Base-by-base conservation (phyloP, 352 stramenopile species). In the Phytophthora pseudosyringae region DNA sequence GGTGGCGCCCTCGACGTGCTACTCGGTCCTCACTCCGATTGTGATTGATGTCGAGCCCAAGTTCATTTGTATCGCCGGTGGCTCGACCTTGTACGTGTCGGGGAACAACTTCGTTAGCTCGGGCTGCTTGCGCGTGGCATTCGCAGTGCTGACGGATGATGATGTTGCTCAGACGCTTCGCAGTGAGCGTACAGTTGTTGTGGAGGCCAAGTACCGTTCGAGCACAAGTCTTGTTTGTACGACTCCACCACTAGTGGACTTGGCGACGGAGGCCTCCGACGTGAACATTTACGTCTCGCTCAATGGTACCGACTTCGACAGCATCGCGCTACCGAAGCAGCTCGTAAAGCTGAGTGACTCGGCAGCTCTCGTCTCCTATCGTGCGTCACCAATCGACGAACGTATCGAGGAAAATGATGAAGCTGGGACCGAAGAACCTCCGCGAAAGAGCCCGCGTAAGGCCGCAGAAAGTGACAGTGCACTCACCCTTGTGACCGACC, bases 231-330 rank as follows among this genome's bases (percentile, higher is more conserved):
- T 90, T 2, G 70, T 71, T 3, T 90, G 81, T 49, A 60, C 66
- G 1, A 78, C 81, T 6, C 79, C 81, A 8, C 44, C 77, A 3
- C 44, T 88, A 16, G 9, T 71, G 16, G 39, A 66, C 38, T 38
- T 80, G 9, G 60, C 69, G 0, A 64, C 44, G 10, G 62, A 68
- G 13, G 26, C 32, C 11, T 58, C 60, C 1, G 54, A 44, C 15
- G 69, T 81, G 12, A 76, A 64, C 15, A 11, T 90, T 15, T 84
- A 81, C 45, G 72, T 89, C 0, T 81, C 78, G 1, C 56, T 86
- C 7, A 89, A 90, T 38, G 81, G 81, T 3, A 16, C 69, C 10
- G 81, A 90, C 38, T 90, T 90, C 39, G 79, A 90, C n/a, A 85
- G 81, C 41, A 71, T 90, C 26, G 74, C 73, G 0, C 55, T 90